Percentiles rank a stretch among this genome's conserved stretches.
These are phyloP conservation scores for Aphanomyces astaci DNA, from an alignment of 352 stramenopile genomes.

Conservation along the genomic window DNA sequence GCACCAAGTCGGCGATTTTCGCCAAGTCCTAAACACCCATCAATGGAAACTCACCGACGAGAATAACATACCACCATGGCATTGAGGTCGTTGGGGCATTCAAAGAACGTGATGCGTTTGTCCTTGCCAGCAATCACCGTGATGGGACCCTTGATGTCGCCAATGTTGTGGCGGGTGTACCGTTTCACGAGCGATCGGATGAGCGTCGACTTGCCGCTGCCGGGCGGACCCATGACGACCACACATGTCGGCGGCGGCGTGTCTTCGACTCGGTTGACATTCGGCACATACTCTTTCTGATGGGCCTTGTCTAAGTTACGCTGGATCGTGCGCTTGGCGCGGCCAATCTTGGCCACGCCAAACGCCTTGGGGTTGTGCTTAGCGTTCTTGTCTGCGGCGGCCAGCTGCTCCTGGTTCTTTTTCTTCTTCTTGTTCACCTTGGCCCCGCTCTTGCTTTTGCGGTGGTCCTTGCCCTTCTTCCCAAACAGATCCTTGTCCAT, in stretches of 20 bases:
- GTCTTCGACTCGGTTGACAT: constrained; percentile 77
- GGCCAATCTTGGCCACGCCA: constrained; percentile 92
- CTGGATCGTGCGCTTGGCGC: constrained; percentile 94
- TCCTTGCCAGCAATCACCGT: constrained; percentile 98
- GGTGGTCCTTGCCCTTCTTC: constrained; percentile 50
- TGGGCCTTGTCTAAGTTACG: constrained; percentile 96
- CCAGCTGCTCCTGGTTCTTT: constrained; percentile 81
- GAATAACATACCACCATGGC: constrained; percentile 54
- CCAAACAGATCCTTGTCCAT: constrained; percentile 24
- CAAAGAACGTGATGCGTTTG: constrained; percentile 97
- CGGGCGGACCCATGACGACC: constrained; percentile 96
- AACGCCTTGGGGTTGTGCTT: constrained; percentile 97
- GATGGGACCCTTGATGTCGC: constrained; percentile 95
- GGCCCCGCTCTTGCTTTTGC: constrained; percentile 76
- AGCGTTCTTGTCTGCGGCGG: constrained; percentile 66
- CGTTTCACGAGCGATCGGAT: constrained; percentile 98
- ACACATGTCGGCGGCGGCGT: constrained; percentile 91
- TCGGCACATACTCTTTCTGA: constrained; percentile 95
- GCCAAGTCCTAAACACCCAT: constrained; percentile 83
- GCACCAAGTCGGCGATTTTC: constrained; percentile 98
- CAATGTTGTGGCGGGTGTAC: constrained; percentile 98
- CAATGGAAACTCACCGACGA: constrained; percentile 58
- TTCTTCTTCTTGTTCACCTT: constrained; percentile 95
- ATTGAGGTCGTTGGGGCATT: constrained; percentile 95
- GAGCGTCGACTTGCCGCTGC: constrained; percentile 97